Percentiles rank a stretch among this genome's conserved stretches.
phyloP scores from a whole-genome alignment of 352 stramenopile genomes.

The Globisporangium paddicum region DNA sequence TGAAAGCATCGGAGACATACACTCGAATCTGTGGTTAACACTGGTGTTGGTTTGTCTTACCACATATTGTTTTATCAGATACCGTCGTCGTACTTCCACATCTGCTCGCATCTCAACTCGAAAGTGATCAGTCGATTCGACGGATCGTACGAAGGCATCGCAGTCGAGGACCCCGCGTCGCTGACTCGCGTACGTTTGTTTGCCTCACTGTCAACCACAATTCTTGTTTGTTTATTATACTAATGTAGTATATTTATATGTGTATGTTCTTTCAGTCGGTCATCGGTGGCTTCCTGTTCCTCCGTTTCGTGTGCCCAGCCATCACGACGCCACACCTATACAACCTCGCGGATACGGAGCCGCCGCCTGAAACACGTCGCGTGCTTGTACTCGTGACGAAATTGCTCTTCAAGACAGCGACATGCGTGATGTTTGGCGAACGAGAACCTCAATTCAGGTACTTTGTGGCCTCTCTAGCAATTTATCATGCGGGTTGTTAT shows the following conservation, averaged over 20 bases:
- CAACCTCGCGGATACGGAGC: conserved; percentile 69
- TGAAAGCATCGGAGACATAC: too few species aligned
- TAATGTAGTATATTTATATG: conserved; percentile 3
- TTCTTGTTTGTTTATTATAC: background rate
- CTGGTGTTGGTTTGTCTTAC: background rate
- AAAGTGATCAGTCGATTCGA: conserved; percentile 72
- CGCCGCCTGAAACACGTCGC: conserved; percentile 59
- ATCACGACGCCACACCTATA: conserved; percentile 87
- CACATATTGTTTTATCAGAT: conserved; percentile 38
- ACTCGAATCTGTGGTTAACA: too few species aligned
- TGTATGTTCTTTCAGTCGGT: conserved; percentile 39
- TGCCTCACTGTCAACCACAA: background rate
- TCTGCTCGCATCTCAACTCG: conserved; percentile 69
- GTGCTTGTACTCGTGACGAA: conserved; percentile 87
- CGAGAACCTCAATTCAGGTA: conserved; percentile 80
- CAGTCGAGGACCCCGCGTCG: conserved; percentile 49
- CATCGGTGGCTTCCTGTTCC: conserved; percentile 85
- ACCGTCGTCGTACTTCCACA: conserved; percentile 68
- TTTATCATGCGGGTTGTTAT: background rate
- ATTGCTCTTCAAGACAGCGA: conserved; percentile 87
- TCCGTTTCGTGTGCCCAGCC: conserved; percentile 85
- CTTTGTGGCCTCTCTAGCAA: conserved; percentile 3
- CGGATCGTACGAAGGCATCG: conserved; percentile 46
- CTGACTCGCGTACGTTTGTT: conserved; percentile 45
- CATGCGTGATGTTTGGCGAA: conserved; percentile 81